Percentiles rank a stretch among this genome's conserved stretches.
phyloP scores from a whole-genome alignment of 306 rosid species.

The Dalbergia cochinchinensis region DNA sequence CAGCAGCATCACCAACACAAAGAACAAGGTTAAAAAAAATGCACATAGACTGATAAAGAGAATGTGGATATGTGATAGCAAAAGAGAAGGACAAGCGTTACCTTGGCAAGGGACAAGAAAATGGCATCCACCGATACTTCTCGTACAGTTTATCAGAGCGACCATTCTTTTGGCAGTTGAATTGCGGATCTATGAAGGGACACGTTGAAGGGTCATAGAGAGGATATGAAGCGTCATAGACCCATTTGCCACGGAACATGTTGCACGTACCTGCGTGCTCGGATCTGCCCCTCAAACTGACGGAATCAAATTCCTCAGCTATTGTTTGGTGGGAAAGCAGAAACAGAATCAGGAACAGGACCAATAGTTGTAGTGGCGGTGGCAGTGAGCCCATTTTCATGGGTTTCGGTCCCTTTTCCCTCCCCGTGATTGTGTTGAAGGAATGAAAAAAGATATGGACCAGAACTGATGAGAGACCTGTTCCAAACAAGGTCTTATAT shows the following conservation, averaged over 20 bases:
- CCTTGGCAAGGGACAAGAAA: slow-evolving; percentile 85
- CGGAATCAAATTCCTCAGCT: slow-evolving; percentile 50
- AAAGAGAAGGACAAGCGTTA: not conserved
- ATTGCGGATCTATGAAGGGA: slow-evolving; percentile 92
- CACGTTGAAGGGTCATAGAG: slow-evolving; percentile 74
- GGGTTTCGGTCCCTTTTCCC: slow-evolving; percentile 61
- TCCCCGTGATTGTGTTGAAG: not conserved
- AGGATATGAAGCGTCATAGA: slow-evolving; percentile 81
- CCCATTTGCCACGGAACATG: slow-evolving; percentile 74
- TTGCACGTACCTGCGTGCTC: slow-evolving; percentile 73
- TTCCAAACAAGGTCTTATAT: slow-evolving; percentile 58
- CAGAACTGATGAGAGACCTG: slow-evolving; percentile 51
- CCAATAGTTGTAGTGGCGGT: not conserved
- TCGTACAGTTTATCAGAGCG: slow-evolving; percentile 77
- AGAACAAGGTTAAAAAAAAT: not conserved
- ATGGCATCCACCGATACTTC: slow-evolving; percentile 88
- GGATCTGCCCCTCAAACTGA: slow-evolving; percentile 34
- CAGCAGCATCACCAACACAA: not conserved
- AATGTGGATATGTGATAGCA: too few species aligned
- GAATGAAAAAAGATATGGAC: slow-evolving; percentile 40
- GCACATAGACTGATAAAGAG: not conserved
- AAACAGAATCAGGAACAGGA: slow-evolving; percentile 60
- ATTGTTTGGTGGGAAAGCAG: slow-evolving; percentile 55
- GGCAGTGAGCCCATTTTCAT: slow-evolving; percentile 65
- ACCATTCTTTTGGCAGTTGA: slow-evolving; percentile 88